Conservation (phyloP, 352 stramenopile species). For the Pythium oligandrum region DNA sequence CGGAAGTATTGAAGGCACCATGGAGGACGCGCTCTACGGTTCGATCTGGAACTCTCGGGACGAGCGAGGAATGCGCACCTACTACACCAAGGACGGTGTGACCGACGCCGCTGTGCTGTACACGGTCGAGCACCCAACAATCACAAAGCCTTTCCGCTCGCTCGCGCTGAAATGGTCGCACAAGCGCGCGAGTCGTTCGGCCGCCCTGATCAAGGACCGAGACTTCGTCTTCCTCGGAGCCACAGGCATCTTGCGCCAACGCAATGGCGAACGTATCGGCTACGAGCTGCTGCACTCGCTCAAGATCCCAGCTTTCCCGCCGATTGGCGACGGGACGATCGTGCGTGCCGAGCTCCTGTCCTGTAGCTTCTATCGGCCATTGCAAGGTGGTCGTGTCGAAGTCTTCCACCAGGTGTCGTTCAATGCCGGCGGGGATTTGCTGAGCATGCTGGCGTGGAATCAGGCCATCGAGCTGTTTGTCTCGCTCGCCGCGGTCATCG, state of each 20-base stretch:
- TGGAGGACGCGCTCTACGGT: constrained; percentile 70
- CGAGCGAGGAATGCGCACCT: constrained; percentile 45
- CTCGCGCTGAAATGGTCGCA: constrained; percentile 57
- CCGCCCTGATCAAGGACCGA: constrained; percentile 35
- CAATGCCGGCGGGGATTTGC: constrained; percentile 40
- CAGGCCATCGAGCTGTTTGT: constrained; percentile 37
- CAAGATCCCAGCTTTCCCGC: constrained; percentile 49
- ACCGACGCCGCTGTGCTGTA: constrained; percentile 45
- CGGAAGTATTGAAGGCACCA: constrained; percentile 45
- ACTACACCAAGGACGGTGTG: constrained; percentile 47
- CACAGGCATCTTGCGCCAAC: constrained; percentile 35
- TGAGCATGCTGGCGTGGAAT: constrained; percentile 40
- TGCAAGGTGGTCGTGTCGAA: constrained; percentile 43
- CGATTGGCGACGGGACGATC: constrained; percentile 34
- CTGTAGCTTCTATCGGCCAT: constrained; percentile 64
- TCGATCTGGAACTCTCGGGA: constrained; percentile 35
- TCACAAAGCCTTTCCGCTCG: constrained; percentile 51
- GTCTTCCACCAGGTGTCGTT: constrained; percentile 65
- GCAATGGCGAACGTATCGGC: constrained; percentile 43
- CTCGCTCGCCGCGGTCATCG: constrained; percentile 31
- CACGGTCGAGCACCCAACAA: constrained; percentile 35
- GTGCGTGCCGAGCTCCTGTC: constrained; percentile 61
- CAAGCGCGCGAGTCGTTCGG: constrained; percentile 11
- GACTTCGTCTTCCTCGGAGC: constrained; percentile 62
- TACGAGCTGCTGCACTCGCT: constrained; percentile 69